phyloP scores from a whole-genome alignment of 768 basidiomycete species.

The Amanita polypyramis region DNA sequence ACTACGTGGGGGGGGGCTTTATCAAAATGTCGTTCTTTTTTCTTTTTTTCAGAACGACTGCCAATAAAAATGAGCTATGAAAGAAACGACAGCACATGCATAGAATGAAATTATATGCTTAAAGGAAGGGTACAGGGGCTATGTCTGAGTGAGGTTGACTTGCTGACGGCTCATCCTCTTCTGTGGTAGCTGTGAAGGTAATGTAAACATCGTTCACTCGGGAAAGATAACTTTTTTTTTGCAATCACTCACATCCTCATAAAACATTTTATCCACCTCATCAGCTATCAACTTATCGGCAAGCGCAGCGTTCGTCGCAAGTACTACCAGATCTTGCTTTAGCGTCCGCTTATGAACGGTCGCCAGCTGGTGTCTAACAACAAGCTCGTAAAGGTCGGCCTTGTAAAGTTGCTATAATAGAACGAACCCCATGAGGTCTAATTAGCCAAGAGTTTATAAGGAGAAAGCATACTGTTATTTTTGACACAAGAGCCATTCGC shows the following conservation, averaged over 20 bases:
- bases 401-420: conserved; percentile 2
- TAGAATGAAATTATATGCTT: background rate
- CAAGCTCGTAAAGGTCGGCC: conserved; percentile 1
- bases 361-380: background rate
- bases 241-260: background rate
- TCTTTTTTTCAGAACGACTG: background rate
- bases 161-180: background rate
- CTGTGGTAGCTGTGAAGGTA: background rate
- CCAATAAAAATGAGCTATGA: background rate
- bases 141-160: background rate
- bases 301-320: background rate
- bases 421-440: too few species aligned
- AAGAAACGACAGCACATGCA: background rate
- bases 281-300: conserved; percentile 1
- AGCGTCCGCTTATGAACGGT: conserved; percentile 3
- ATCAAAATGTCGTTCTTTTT: background rate
- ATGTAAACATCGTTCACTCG: background rate
- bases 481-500: background rate
- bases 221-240: background rate
- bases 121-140: background rate
- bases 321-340: background rate
- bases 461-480: background rate
- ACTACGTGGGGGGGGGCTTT: background rate
- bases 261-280: conserved; percentile 1
- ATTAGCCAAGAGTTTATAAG: background rate